Conservation (phyloP, 2,329 filamentous ascomycete genomes). For the Fusarium protoensiforme region DNA sequence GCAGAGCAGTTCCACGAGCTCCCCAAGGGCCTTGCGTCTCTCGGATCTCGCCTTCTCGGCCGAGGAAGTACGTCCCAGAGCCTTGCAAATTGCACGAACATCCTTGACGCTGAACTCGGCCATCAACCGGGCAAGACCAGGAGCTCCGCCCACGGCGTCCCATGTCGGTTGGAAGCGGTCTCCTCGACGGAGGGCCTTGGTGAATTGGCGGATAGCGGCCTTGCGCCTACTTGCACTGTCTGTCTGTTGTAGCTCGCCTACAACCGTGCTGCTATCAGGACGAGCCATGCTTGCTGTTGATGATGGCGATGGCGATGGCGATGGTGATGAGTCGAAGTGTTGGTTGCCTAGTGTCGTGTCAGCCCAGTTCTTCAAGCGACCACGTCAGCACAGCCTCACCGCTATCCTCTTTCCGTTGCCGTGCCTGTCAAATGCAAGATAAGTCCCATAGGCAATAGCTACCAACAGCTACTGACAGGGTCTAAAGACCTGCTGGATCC, state of each 20-base stretch:
- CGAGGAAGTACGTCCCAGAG: slow-evolving; percentile 35
- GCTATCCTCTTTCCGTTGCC: not conserved
- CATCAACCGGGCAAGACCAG: slow-evolving; percentile 37
- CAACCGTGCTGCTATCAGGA: slow-evolving; percentile 2
- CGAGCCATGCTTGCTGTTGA: slow-evolving; percentile 13
- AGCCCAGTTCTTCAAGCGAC: not conserved
- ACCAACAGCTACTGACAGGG: not conserved
- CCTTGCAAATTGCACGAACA: slow-evolving; percentile 27
- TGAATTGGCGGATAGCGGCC: slow-evolving; percentile 29
- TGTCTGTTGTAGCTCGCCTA: slow-evolving; percentile 22
- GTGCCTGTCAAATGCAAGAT: not conserved
- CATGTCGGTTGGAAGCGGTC: slow-evolving; percentile 35
- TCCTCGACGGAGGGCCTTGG: slow-evolving; percentile 33
- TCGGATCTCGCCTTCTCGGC: slow-evolving; percentile 30
- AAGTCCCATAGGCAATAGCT: not conserved
- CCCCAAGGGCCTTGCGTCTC: slow-evolving; percentile 32
- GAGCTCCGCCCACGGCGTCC: slow-evolving; percentile 36
- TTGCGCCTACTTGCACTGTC: slow-evolving; percentile 28
- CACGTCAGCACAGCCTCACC: slow-evolving; percentile 3
- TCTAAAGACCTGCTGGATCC: not conserved
- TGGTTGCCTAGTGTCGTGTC: not conserved
- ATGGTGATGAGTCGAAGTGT: not conserved
- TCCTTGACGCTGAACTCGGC: slow-evolving; percentile 40
- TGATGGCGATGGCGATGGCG: not conserved
- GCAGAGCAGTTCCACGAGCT: slow-evolving; percentile 35